A percentile compares a stretch with the other conserved stretches of the same genome.
phyloP scores from a whole-genome alignment of 768 basidiomycete genomes.

The Serendipita sp. region DNA sequence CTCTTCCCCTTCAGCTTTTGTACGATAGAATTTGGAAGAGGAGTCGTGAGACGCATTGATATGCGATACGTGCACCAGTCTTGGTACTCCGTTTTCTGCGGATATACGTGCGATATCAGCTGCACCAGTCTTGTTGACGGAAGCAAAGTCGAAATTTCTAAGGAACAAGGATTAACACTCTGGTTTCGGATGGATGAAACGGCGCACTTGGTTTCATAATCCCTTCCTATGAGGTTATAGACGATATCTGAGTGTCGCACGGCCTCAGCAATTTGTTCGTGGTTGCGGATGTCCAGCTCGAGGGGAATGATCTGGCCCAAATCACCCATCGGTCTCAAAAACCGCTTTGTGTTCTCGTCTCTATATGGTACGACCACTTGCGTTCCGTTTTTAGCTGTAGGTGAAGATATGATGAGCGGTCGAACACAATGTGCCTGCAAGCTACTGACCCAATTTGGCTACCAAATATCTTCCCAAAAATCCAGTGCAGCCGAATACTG shows the following conservation, averaged over 20 bases:
- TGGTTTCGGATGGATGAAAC: background rate
- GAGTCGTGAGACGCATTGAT: slow-evolving; percentile 74
- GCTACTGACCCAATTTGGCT: slow-evolving; percentile 65
- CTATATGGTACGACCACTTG: slow-evolving; percentile 92
- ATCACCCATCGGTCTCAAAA: slow-evolving; percentile 87
- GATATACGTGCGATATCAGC: slow-evolving; percentile 74
- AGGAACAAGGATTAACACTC: background rate
- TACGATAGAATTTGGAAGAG: slow-evolving; percentile 64
- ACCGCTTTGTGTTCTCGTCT: slow-evolving; percentile 81
- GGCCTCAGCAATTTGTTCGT: slow-evolving; percentile 84
- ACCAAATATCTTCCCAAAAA: slow-evolving; percentile 92
- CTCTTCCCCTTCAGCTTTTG: slow-evolving; percentile 82
- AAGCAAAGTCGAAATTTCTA: slow-evolving; percentile 76
- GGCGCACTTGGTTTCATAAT: slow-evolving; percentile 85
- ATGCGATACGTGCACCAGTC: slow-evolving; percentile 89
- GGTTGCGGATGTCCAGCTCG: slow-evolving; percentile 92
- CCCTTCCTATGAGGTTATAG: slow-evolving; percentile 86
- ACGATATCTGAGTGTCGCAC: slow-evolving; percentile 89
- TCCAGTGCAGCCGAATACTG: slow-evolving; percentile 93
- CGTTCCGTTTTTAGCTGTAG: slow-evolving; percentile 69
- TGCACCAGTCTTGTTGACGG: slow-evolving; percentile 71
- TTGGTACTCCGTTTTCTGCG: slow-evolving; percentile 56
- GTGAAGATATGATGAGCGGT: background rate
- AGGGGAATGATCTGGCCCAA: slow-evolving; percentile 89
- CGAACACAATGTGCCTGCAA: background rate